Base-by-base conservation (phyloP, 2,329 filamentous ascomycete genomes). In the Alternaria sp. region DNA sequence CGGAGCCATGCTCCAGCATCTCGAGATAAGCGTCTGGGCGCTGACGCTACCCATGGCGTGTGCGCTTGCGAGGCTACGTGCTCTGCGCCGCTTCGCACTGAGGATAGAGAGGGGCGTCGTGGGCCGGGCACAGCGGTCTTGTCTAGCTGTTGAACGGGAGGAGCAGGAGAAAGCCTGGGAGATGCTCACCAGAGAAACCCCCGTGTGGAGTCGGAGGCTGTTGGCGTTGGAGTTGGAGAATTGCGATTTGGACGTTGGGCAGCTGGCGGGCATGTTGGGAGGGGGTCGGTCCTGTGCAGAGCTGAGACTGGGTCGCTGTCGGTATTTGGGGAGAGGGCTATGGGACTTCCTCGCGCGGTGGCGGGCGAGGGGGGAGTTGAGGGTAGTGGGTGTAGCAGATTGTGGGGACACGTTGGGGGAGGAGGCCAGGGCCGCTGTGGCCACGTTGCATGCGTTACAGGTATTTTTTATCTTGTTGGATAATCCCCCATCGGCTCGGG, bases 11-110 rank as follows among this genome's bases (percentile, higher is more conserved):
- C 60, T 77, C 3, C 65, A 71, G 3, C 65, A 66, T 24, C 56
- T 77, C 2, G 67, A 75, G 4, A 54, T 77, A 17, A 64, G 61
- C 0, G 53, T 77, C 21, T 77, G 74, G 73, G 68, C 65, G 0
- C 58, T 77, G 0, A 72, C 67, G 0, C 31, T 54, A 0, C 64
- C 69, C 1, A 65, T 72, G 28, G 73, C 71, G 3, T 55, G 61
- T 24, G 69, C 69, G 0, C 55, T 77, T 2, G 31, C 54, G 0
- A n/a, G n/a, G 0, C 34, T 75, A 0, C 49, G 62, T 11, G 69
- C 67, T 4, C 58, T 77, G 4, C 62, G 65, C 7, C 51, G 56
- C 2, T 57, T 77, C 0, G 66, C 62, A 1, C 60, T 77, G 13
- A 65, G 63, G 6, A 63, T 75, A 21, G 72, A 75, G 26, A 64